Conservation (phyloP, 169 alveolate species). For the Sarcocystis neurona region DNA sequence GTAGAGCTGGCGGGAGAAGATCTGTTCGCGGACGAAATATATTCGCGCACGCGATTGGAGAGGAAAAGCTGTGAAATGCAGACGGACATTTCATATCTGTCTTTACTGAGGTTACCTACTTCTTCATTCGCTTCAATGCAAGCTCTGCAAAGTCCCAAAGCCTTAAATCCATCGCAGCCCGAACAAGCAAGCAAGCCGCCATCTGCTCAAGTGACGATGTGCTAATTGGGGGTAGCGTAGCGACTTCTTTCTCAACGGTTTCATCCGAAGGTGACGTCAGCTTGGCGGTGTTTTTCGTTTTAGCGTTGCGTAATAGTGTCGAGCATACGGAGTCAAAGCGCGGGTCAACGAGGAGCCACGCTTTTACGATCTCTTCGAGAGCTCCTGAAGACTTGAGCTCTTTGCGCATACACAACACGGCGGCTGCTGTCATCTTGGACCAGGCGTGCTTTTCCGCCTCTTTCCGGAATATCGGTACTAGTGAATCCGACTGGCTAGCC, state of each 20-base stretch:
- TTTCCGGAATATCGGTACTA: not conserved
- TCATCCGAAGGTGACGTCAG: not conserved
- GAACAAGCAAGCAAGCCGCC: not conserved
- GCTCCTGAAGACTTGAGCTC: too few species aligned
- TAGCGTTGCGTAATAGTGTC: too few species aligned
- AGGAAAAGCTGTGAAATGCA: too few species aligned
- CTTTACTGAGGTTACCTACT: not conserved
- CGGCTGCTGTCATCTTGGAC: not conserved
- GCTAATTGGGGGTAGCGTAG: not conserved
- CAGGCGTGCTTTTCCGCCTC: conserved; percentile 10
- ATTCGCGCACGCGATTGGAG: too few species aligned
- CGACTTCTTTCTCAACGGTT: not conserved
- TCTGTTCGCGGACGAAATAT: too few species aligned
- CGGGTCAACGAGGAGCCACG: conserved; percentile 23
- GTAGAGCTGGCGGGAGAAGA: too few species aligned
- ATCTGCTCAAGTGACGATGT: conserved; percentile 11
- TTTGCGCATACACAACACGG: not conserved
- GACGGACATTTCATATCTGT: too few species aligned
- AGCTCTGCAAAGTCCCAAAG: not conserved
- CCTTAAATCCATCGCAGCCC: not conserved
- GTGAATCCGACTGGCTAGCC: not conserved
- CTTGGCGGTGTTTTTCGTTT: too few species aligned
- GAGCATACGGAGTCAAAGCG: too few species aligned
- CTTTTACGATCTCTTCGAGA: not conserved
- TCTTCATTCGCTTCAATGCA: conserved; percentile 1